A percentile compares a stretch with the other conserved stretches of the same genome.
These are phyloP conservation scores for Penicillium diatomitis DNA, from an alignment of 495 filamentous ascomycete species.

Conservation along the genomic window DNA sequence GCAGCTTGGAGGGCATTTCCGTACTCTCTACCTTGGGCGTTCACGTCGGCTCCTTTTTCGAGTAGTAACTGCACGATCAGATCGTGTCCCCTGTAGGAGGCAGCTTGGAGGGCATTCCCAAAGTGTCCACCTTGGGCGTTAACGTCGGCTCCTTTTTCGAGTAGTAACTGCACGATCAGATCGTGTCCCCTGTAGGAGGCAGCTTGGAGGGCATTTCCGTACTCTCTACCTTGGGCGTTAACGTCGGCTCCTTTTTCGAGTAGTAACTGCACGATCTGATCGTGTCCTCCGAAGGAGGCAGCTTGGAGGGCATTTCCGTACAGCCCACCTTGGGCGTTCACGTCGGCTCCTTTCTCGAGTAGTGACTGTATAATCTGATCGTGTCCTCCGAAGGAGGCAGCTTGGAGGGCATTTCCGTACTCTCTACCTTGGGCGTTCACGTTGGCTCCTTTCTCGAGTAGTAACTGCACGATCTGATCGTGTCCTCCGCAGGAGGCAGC, in stretches of 20 bases:
- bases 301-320: not conserved
- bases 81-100: not conserved
- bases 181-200: no score
- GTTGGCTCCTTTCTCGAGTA: not conserved
- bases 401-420: not conserved
- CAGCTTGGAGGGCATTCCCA: not conserved
- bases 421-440: not conserved
- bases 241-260: not conserved
- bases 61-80: no score
- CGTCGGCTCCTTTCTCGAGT: not conserved
- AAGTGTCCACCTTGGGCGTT: no score
- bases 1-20: no score
- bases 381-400: not conserved
- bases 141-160: not conserved
- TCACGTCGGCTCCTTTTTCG: no score
- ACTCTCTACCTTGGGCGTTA: not conserved
- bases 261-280: not conserved
- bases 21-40: no score
- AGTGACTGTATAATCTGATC: not conserved
- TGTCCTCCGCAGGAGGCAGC: slow-evolving; percentile 6
- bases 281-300: not conserved
- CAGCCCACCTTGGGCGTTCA: not conserved
- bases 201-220: no score
- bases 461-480: not conserved
- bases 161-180: slow-evolving; percentile 1